Evolutionary conservation across 257 asterid species (phyloP).

Genomic region (Salvia hispanica): DNA sequence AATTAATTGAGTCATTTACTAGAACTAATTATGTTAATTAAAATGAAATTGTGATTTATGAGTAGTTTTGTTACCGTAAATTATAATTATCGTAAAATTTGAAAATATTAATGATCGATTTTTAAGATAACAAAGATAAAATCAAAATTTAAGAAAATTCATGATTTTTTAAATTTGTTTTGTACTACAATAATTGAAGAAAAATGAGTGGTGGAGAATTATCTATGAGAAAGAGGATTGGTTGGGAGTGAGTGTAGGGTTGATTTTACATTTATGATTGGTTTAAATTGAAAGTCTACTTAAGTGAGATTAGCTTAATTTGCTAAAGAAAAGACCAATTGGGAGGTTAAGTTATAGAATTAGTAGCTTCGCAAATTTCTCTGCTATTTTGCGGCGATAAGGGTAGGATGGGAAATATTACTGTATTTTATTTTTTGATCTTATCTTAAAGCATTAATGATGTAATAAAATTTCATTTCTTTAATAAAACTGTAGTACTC

Average conservation of each 20-base stretch:
- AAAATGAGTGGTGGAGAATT: slow-evolving; percentile 14
- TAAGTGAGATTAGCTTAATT: slow-evolving; percentile 32
- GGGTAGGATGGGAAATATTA: neutral
- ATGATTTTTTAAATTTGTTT: no score
- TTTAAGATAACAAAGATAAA: no score
- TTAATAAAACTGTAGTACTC: no score
- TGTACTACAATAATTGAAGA: neutral
- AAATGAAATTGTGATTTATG: no score
- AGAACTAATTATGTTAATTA: no score
- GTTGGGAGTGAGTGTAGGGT: slow-evolving; percentile 13
- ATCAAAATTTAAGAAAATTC: no score
- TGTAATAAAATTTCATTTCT: neutral
- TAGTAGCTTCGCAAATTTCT: slow-evolving; percentile 24
- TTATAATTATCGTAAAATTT: no score
- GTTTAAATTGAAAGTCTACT: slow-evolving; percentile 39
- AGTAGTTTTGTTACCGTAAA: no score
- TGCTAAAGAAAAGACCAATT: slow-evolving; percentile 32
- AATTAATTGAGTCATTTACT: no score
- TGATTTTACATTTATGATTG: slow-evolving; percentile 27
- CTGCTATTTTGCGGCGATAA: neutral
- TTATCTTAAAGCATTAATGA: slow-evolving; percentile 22
- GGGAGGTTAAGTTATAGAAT: slow-evolving; percentile 1
- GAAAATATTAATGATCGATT: no score
- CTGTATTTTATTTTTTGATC: neutral
- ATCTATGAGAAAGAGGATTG: slow-evolving; percentile 13